Conservation (phyloP, 2,329 filamentous ascomycete genomes). For the Aspergillus udagawae region DNA sequence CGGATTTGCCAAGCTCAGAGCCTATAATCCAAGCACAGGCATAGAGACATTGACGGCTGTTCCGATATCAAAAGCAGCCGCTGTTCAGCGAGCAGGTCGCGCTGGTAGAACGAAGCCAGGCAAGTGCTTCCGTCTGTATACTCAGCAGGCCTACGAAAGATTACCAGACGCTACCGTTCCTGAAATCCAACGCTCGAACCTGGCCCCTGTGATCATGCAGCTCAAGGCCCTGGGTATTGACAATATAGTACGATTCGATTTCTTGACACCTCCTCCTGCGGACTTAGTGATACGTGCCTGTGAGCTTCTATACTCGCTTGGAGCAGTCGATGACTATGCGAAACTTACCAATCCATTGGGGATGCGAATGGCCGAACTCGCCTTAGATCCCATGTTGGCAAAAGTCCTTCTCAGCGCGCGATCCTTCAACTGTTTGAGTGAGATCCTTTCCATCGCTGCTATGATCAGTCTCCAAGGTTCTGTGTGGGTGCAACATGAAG, state of each 20-base stretch:
- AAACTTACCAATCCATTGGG: constrained; percentile 89
- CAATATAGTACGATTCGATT: constrained; percentile 88
- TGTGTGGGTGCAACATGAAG: constrained; percentile 78
- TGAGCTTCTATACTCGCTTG: constrained; percentile 81
- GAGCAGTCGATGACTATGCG: constrained; percentile 82
- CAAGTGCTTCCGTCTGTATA: constrained; percentile 92
- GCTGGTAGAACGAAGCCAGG: constrained; percentile 85
- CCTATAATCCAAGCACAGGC: constrained; percentile 77
- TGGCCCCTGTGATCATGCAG: constrained; percentile 83
- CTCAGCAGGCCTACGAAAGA: constrained; percentile 64
- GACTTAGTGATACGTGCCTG: constrained; percentile 81
- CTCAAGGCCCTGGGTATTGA: constrained; percentile 94
- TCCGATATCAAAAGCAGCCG: constrained; percentile 83
- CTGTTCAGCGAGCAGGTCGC: constrained; percentile 84
- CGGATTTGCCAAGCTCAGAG: constrained; percentile 85
- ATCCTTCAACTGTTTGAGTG: constrained; percentile 72
- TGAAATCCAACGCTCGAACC: constrained; percentile 87
- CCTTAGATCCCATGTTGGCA: constrained; percentile 92
- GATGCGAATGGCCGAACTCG: constrained; percentile 84
- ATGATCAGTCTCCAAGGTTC: constrained; percentile 85
- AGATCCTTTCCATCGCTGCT: constrained; percentile 86
- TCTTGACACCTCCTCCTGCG: constrained; percentile 78
- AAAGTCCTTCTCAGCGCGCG: constrained; percentile 76
- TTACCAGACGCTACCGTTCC: constrained; percentile 73
- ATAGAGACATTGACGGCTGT: constrained; percentile 84